Base-by-base conservation (phyloP, 129 eudicot genomes). In the Centrapalus pauciflorus region DNA sequence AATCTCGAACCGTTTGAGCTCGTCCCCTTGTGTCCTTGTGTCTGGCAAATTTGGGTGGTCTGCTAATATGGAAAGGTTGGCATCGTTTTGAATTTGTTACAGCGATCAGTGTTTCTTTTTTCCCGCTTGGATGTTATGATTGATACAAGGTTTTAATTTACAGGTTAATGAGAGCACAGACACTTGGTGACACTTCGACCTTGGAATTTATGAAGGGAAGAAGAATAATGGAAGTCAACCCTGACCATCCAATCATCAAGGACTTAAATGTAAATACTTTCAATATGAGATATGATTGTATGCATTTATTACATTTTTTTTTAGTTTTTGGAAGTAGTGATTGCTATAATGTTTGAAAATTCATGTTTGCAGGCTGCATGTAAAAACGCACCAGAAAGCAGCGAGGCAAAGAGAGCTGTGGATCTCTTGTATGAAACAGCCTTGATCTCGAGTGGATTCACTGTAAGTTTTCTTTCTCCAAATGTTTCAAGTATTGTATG, bases 21-120 rank as follows among this genome's bases (percentile, higher is more conserved):
- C 97, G 12, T 94, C 99, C 20, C 99, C 99, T 3, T 94, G 99
- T 71, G 99, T 94, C 49, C 90, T 94, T 55, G 99, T 89, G 33
- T 94, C 99, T 9, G 99, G 97, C 55, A 94, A 94, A 79, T 89
- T 89, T 67, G 99, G 99, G 0, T 94, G 99, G 99, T 94, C 97
- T 10, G 99, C 99, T 35, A 94, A 94, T 64, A 94, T 94, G 99
- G 99, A 94, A 73, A 81, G 99, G 99, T 94, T 16, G 2, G 81
- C 71, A 37, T 24, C 24, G 10, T 62, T 41, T 57, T 35, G 4
- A 30, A 48, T 7, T 14, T 28, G 4, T 60, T 16, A 1, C 20
- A 19, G 25, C 3, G 43, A 13, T 55, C 5, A 57, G 17, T 6
- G 7, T 55, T 40, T 54, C 2, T n/a, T 35, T 41, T 51, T 66